Percentiles rank a stretch among this genome's conserved stretches.
Evolutionary conservation across 257 asterid species (phyloP).

Genomic region (Salvia splendens): DNA sequence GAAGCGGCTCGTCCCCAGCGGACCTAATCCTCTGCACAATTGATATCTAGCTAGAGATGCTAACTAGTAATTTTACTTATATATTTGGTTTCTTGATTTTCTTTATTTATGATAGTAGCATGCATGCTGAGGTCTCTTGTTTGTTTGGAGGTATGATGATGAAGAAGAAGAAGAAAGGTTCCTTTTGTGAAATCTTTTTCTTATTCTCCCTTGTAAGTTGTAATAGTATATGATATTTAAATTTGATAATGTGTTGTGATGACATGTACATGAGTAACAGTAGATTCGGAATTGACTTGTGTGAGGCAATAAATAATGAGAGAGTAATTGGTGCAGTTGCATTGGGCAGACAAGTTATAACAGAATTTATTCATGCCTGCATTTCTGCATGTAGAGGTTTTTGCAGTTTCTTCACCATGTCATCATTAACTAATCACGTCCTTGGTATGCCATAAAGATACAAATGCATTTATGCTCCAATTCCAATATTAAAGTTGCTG

Average conservation of each 20-base stretch:
- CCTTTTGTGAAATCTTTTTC: background rate
- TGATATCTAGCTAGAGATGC: conserved; percentile 19
- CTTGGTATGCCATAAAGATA: background rate
- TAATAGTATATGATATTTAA: too few species aligned
- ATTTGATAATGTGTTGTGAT: too few species aligned
- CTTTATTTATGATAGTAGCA: conserved; percentile 18
- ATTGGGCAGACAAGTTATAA: conserved; percentile 21
- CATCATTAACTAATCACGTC: conserved; percentile 30
- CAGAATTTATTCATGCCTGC: conserved; percentile 33
- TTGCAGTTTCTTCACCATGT: conserved; percentile 21
- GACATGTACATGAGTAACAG: background rate
- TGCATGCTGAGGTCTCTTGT: conserved; percentile 8
- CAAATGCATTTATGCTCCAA: background rate
- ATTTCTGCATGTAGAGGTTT: conserved; percentile 18
- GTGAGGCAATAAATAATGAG: conserved; percentile 14
- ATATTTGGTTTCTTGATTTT: background rate
- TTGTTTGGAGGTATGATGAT: background rate
- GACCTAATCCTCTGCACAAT: conserved; percentile 50
- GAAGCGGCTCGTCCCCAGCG: conserved; percentile 46
- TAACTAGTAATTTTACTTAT: background rate
- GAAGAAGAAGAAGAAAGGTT: too few species aligned
- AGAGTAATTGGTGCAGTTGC: conserved; percentile 16
- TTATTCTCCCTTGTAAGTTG: too few species aligned
- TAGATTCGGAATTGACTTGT: background rate
- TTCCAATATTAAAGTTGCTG: background rate